A percentile compares a stretch with the other conserved stretches of the same genome.
phyloP scores from a whole-genome alignment of 2,329 filamentous ascomycete species.

The Fusarium begoniae region DNA sequence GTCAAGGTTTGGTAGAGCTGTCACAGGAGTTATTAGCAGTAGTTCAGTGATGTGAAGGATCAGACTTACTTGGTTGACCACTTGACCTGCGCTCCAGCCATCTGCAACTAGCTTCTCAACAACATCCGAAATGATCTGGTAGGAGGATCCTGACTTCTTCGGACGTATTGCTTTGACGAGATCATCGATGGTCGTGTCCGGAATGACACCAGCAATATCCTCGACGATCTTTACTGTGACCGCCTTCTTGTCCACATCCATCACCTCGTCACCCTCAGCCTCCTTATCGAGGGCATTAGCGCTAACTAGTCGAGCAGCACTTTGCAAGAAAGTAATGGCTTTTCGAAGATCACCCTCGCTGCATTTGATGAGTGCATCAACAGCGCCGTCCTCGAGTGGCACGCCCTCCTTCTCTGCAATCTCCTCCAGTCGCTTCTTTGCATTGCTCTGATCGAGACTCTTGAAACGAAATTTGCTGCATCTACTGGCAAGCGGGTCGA shows the following conservation, averaged over 20 bases:
- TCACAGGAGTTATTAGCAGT: conserved; percentile 1
- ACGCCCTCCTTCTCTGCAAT: conserved; percentile 87
- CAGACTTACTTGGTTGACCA: conserved; percentile 77
- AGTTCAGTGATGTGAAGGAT: background rate
- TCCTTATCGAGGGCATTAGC: conserved; percentile 63
- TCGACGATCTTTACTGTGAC: conserved; percentile 85
- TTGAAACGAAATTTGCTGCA: conserved; percentile 99
- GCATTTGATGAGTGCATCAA: conserved; percentile 85
- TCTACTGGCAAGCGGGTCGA: conserved; percentile 90
- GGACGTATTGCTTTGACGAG: conserved; percentile 82
- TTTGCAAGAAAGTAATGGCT: conserved; percentile 95
- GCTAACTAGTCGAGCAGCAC: conserved; percentile 87
- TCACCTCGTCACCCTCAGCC: conserved; percentile 65
- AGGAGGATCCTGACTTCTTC: conserved; percentile 69
- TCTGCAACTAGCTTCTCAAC: conserved; percentile 94
- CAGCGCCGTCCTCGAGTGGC: conserved; percentile 76
- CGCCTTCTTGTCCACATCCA: conserved; percentile 66
- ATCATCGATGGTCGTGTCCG: conserved; percentile 73
- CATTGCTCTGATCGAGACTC: conserved; percentile 87
- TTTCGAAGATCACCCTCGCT: conserved; percentile 95
- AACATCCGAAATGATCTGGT: conserved; percentile 77
- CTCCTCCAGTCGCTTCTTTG: conserved; percentile 78
- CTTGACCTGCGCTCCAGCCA: conserved; percentile 94
- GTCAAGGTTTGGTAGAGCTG: conserved; percentile 85
- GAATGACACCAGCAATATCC: conserved; percentile 96